Percentiles rank a stretch among this genome's conserved stretches.
phyloP scores from a whole-genome alignment of 129 eudicot genomes.

The Glebionis coronaria region DNA sequence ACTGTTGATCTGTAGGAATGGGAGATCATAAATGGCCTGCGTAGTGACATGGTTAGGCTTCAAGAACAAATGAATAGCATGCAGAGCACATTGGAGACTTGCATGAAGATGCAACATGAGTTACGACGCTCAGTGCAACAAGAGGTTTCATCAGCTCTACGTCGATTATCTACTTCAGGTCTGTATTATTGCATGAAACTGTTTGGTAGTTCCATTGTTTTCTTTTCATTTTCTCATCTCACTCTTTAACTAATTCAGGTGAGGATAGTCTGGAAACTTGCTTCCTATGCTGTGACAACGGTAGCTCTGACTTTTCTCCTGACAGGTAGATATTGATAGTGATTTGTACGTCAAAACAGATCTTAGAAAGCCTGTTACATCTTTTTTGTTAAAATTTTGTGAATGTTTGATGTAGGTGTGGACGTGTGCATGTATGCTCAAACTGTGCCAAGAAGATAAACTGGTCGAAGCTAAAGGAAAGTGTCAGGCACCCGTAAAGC shows the following conservation, averaged over 20 bases:
- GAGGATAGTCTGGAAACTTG: constrained; percentile 37
- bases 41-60: constrained; percentile 73
- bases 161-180: constrained; percentile 38
- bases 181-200: background rate
- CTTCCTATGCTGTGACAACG: constrained; percentile 58
- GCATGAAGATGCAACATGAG: constrained; percentile 91
- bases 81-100: constrained; percentile 82
- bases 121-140: constrained; percentile 66
- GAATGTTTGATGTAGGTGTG: constrained; percentile 44
- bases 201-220: background rate
- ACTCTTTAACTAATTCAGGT: constrained; percentile 22
- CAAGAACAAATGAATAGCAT: constrained; percentile 72
- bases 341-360: background rate
- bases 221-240: background rate
- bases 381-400: background rate
- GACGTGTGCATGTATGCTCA: constrained; percentile 74
- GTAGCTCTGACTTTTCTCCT: constrained; percentile 49
- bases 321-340: constrained; percentile 46
- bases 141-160: constrained; percentile 79
- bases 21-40: constrained; percentile 71
- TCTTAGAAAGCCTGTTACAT: background rate
- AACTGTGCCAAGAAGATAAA: constrained; percentile 56
- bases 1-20: constrained; percentile 44
- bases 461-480: constrained; percentile 52
- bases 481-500: constrained; percentile 72